A percentile compares a stretch with the other conserved stretches of the same genome.
Conservation (phyloP, 352 stramenopile species). For the Pythium biforme region DNA sequence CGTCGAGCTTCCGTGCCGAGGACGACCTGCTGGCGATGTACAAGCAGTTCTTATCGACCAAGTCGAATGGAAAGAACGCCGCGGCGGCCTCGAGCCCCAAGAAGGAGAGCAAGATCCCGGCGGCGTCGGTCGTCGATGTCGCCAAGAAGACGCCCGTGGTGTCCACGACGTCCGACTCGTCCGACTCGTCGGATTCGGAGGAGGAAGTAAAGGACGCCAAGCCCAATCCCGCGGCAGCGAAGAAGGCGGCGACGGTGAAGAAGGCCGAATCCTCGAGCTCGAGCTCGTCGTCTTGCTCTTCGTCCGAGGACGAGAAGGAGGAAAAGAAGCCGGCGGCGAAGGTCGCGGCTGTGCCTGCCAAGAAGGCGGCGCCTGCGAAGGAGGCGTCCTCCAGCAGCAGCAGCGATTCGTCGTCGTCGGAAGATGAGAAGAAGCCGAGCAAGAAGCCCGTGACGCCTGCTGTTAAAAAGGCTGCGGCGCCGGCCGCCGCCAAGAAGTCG, state of each 20-base stretch:
- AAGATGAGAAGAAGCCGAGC: conserved; percentile 34
- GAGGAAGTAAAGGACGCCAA: conserved; percentile 21
- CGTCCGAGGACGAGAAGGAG: conserved; percentile 29
- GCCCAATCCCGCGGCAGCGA: conserved; percentile 5
- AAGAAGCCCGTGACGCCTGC: conserved; percentile 25
- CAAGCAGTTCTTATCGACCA: conserved; percentile 59
- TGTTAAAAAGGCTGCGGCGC: conserved; percentile 22
- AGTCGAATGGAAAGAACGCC: conserved; percentile 13
- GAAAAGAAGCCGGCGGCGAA: conserved; percentile 33
- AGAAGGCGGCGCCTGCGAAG: conserved; percentile 17
- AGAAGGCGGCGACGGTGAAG: conserved; percentile 24
- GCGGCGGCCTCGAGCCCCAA: conserved; percentile 33
- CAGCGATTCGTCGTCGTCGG: conserved; percentile 20
- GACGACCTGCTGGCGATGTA: conserved; percentile 79
- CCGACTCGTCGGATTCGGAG: conserved; percentile 26
- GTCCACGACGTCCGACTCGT: conserved; percentile 37
- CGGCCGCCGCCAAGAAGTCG: conserved; percentile 9
- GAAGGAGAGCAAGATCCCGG: conserved; percentile 53
- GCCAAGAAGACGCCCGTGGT: conserved; percentile 47
- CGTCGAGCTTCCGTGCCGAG: conserved; percentile 45
- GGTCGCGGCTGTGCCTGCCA: conserved; percentile 11
- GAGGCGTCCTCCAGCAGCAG: conserved; percentile 16
- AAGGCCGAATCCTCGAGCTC: conserved; percentile 31
- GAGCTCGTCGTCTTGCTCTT: conserved; percentile 27
- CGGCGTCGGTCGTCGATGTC: conserved; percentile 51